A percentile compares a stretch with the other conserved stretches of the same genome.
Conservation (phyloP, 805 yeast species). For the Torulaspora indica region DNA sequence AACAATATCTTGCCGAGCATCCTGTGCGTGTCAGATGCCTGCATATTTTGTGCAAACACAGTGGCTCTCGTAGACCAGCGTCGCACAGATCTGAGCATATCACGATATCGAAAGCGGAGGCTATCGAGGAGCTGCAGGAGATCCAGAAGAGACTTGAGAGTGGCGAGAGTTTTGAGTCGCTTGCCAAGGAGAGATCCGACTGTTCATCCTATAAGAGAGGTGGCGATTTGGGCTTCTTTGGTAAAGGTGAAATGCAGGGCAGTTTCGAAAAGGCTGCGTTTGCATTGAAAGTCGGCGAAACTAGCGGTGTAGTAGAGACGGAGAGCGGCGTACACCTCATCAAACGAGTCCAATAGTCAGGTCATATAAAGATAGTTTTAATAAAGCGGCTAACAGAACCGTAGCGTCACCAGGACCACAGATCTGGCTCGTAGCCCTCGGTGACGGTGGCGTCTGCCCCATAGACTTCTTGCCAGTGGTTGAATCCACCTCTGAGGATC, state of each 20-base stretch:
- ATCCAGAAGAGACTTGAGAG: slow-evolving; percentile 50
- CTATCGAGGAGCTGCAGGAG: slow-evolving; percentile 55
- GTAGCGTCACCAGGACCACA: slow-evolving; percentile 36
- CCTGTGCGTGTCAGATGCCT: slow-evolving; percentile 72
- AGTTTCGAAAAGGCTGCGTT: slow-evolving; percentile 86
- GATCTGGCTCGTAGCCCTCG: slow-evolving; percentile 48
- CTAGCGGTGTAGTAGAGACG: slow-evolving; percentile 78
- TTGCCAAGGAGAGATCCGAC: slow-evolving; percentile 82
- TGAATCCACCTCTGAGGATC: slow-evolving; percentile 81
- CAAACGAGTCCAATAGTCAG: slow-evolving; percentile 65
- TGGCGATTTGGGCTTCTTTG: slow-evolving; percentile 90
- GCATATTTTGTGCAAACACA: slow-evolving; percentile 80
- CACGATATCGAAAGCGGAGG: slow-evolving; percentile 78
- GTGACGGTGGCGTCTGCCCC: slow-evolving; percentile 65
- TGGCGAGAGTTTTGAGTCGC: slow-evolving; percentile 51
- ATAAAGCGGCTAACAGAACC: no score
- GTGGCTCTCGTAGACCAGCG: slow-evolving; percentile 79
- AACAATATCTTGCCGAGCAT: slow-evolving; percentile 49
- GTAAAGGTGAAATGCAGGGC: slow-evolving; percentile 93
- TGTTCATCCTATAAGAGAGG: slow-evolving; percentile 81
- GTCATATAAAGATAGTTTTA: slow-evolving; percentile 12
- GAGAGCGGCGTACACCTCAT: slow-evolving; percentile 89
- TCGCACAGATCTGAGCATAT: slow-evolving; percentile 82
- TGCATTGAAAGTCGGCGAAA: slow-evolving; percentile 72
- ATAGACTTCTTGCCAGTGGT: slow-evolving; percentile 70